Base-by-base conservation (phyloP, 805 yeast species). In the Candida golubevii region DNA sequence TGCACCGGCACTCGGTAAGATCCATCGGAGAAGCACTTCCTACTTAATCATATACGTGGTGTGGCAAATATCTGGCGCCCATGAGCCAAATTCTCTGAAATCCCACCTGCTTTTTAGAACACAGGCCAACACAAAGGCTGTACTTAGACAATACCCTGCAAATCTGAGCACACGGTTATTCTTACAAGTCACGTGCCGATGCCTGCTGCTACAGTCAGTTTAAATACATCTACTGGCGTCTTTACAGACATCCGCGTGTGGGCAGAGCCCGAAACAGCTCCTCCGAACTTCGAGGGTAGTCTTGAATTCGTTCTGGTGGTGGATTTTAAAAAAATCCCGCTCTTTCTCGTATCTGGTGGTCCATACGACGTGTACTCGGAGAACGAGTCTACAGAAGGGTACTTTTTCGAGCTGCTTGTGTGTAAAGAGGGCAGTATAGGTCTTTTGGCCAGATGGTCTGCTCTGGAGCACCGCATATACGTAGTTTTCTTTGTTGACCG, bases 401-500 rank as follows among this genome's bases (percentile, higher is more conserved):
- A 38, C 35, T 54, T 54, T 36, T 40, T 31, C 33, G 35, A 47
- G 12, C 13, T 32, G 1, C 41, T 50, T 31, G 44, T 41, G 11
- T 30, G 28, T 14, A 34, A 32, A 29, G 35, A 40, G 26, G 26
- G 33, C 13, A 37, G 30, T 5, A 28, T 28, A 9, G 56, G 53
- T 7, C 7, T 53, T 7, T 41, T 53, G 13, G 45, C 55, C 26
- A 53, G 46, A 13, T 10, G 11, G 3, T n/a, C 14, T 14, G 35
- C 44, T n/a, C 32, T 35, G 18, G 18, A 39, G 13, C 26, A 41
- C 8, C 38, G 38, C 12, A 35, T 28, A 6, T 63, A 56, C 42
- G 47, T 62, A 12, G 55, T 62, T 4, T 59, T 67, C 34, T 66
- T 58, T 49, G 53, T 47, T 36, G 60, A 62, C 33, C 38, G 36